These are phyloP conservation scores for Quercus berberidifolia DNA, from an alignment of 306 rosid genomes.

Conservation along the genomic window DNA sequence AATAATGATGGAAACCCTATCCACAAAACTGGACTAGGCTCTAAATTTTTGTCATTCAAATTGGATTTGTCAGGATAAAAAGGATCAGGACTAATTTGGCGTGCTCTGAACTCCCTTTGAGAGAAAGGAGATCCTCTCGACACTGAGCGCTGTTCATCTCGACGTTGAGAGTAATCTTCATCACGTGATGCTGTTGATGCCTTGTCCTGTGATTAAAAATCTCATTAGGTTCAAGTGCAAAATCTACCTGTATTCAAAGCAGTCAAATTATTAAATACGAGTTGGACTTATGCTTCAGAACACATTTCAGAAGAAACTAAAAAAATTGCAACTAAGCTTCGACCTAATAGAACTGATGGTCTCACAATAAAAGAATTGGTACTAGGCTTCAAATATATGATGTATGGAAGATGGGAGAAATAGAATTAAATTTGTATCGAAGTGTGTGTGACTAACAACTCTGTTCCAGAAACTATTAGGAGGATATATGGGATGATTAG, in stretches of 20 bases:
- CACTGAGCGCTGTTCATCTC: slow-evolving; percentile 53
- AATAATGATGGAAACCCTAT: slow-evolving; percentile 87
- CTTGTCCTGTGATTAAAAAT: slow-evolving; percentile 77
- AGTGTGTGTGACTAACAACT: background rate
- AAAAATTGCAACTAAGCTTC: slow-evolving; percentile 10
- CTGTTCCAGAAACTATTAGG: background rate
- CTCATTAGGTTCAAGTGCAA: slow-evolving; percentile 27
- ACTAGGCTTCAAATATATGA: background rate
- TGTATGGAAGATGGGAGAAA: background rate
- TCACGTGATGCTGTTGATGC: slow-evolving; percentile 45
- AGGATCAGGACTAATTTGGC: slow-evolving; percentile 55
- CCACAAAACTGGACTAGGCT: slow-evolving; percentile 96
- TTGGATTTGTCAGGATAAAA: slow-evolving; percentile 65
- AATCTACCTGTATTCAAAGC: slow-evolving; percentile 12
- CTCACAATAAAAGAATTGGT: background rate
- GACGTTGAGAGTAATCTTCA: slow-evolving; percentile 50
- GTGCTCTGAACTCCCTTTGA: slow-evolving; percentile 57
- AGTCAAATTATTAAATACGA: slow-evolving; percentile 13
- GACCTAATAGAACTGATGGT: background rate
- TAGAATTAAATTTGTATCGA: background rate
- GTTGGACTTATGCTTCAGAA: background rate
- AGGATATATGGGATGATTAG: background rate
- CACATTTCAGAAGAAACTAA: background rate
- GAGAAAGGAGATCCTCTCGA: slow-evolving; percentile 66
- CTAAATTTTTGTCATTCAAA: slow-evolving; percentile 61